Base-by-base conservation (phyloP, 768 basidiomycete genomes). In the Cystobasidium tubakii region DNA sequence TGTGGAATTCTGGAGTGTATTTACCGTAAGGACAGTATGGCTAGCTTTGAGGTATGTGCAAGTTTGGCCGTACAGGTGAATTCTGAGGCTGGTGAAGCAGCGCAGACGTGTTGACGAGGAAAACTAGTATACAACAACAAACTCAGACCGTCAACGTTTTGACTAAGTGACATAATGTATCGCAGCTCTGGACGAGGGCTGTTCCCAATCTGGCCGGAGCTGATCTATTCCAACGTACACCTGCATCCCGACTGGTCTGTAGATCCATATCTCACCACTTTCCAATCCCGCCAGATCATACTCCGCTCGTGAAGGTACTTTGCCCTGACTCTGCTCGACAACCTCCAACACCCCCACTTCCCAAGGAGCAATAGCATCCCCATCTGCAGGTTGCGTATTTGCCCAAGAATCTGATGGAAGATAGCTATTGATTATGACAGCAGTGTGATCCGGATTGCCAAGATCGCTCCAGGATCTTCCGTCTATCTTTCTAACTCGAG, bases 211-310 rank as follows among this genome's bases (percentile, higher is more conserved):
- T 9, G 79, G 57, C 13, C 31, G 33, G 25, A 79, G 21, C 65
- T 73, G 63, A 25, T 65, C 73, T 25, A 73, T 34, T 2, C 79
- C 78, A 19, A 67, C 15, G 23, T 74, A 75, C 12, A 21, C 71
- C 23, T 33, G 7, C 70, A 78, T 55, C 60, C 62, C 57, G 25
- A 86, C 82, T 6, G 86, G 86, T 43, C 86, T 78, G 76, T 86
- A 87, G 33, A 87, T 84, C 86, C 86, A 86, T 69, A 87, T 79
- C 79, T 86, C 85, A 1, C 86, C 86, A 75, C 83, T 80, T 74
- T 83, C 81, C 66, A 87, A 79, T 55, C 79, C 79, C 25, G 77
- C 77, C 73, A 87, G 78, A 74, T 84, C 83, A 77, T 86, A 87
- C 21, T 79, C 82, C 44, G 74, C 75, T 46, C 82, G 76, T 71